These are phyloP conservation scores for Lachancea thermotolerans DNA, from an alignment of 805 yeast species.

Conservation along the genomic window DNA sequence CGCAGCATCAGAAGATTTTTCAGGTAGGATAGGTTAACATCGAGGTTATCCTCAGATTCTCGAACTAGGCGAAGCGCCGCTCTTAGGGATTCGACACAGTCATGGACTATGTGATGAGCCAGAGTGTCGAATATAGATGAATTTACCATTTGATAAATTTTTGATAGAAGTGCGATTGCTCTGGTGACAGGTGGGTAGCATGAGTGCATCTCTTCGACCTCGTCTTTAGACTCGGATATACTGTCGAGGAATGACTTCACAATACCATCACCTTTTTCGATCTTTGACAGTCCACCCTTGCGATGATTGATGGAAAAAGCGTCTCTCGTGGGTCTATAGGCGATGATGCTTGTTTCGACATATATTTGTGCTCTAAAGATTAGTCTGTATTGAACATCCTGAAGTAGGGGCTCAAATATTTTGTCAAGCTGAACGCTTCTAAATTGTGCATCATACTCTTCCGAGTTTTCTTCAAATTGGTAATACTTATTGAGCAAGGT, in stretches of 20 bases:
- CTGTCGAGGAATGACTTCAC: slow-evolving; percentile 9
- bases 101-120: slow-evolving; percentile 80
- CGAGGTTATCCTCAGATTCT: slow-evolving; percentile 34
- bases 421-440: slow-evolving; percentile 42
- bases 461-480: slow-evolving; percentile 50
- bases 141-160: slow-evolving; percentile 72
- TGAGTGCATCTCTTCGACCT: slow-evolving; percentile 25
- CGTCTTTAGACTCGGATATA: slow-evolving; percentile 1
- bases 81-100: slow-evolving; percentile 58
- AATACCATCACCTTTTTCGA: slow-evolving; percentile 13
- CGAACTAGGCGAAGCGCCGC: slow-evolving; percentile 43
- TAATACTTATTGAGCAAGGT: slow-evolving; percentile 60
- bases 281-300: slow-evolving; percentile 11
- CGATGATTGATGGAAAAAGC: slow-evolving; percentile 58
- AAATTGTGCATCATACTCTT: slow-evolving; percentile 26
- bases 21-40: slow-evolving; percentile 60
- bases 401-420: slow-evolving; percentile 62
- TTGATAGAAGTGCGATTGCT: slow-evolving; percentile 63
- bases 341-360: slow-evolving; percentile 61
- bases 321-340: slow-evolving; percentile 58
- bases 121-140: slow-evolving; percentile 78
- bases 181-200: slow-evolving; percentile 68
- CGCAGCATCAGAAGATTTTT: slow-evolving; percentile 66
- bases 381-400: slow-evolving; percentile 73
- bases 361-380: slow-evolving; percentile 72